Conservation (phyloP, 345 rosid genomes). For the Reutealis trisperma region DNA sequence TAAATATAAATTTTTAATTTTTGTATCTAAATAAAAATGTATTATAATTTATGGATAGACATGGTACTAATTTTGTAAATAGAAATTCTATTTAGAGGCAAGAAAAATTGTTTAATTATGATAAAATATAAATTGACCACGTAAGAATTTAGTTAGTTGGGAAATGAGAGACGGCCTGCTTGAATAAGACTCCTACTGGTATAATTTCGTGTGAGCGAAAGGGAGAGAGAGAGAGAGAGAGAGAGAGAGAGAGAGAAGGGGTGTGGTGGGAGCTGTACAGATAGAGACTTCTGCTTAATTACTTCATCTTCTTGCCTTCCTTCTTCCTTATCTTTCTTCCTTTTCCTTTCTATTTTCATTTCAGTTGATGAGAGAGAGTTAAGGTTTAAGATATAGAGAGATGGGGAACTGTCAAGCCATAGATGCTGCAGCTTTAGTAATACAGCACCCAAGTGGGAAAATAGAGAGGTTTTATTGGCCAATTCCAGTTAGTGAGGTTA, state of each 20-base stretch:
- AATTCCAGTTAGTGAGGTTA: slow-evolving; percentile 66
- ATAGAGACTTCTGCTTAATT: slow-evolving; percentile 57
- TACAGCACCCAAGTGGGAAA: slow-evolving; percentile 86
- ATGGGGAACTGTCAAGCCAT: slow-evolving; percentile 99
- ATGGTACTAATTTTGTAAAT: too few species aligned
- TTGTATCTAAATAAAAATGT: too few species aligned
- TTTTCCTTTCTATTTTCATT: not conserved
- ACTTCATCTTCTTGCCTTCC: slow-evolving; percentile 19
- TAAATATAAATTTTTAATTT: too few species aligned
- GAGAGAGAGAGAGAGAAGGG: slow-evolving; percentile 13
- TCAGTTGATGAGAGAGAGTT: not conserved
- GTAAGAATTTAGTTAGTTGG: slow-evolving; percentile 26
- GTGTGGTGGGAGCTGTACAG: slow-evolving; percentile 47
- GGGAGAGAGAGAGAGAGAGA: slow-evolving; percentile 13
- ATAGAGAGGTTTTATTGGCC: slow-evolving; percentile 82
- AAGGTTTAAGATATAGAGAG: not conserved
- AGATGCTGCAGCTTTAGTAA: slow-evolving; percentile 90
- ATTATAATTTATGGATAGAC: too few species aligned
- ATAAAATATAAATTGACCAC: slow-evolving; percentile 5
- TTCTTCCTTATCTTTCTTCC: slow-evolving; percentile 13
- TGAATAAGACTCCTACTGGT: slow-evolving; percentile 9
- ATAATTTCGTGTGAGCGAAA: slow-evolving; percentile 21
- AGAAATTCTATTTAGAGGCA: too few species aligned
- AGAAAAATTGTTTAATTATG: not conserved
- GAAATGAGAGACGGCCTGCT: slow-evolving; percentile 30